Conservation (phyloP, 1,139 yeast species). For the Dujonia santamariae region DNA sequence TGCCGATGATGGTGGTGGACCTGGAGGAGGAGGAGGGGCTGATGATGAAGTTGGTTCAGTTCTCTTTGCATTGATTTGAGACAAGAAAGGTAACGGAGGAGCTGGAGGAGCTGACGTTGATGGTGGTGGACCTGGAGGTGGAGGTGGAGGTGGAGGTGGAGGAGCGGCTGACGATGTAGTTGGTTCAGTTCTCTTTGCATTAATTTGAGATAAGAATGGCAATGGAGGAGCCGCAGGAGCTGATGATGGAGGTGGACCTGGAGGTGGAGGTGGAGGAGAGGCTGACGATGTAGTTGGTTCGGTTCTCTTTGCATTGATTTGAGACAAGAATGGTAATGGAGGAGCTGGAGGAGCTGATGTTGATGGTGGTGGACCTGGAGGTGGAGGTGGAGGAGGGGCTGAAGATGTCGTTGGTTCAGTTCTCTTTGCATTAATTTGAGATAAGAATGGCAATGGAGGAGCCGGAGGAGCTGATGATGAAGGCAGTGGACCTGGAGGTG, state of each 20-base stretch:
- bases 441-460: constrained; percentile 34
- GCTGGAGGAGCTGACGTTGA: constrained; percentile 16
- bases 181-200: constrained; percentile 48
- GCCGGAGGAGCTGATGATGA: constrained; percentile 12
- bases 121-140: constrained; percentile 18
- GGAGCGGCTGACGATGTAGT: constrained; percentile 13
- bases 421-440: constrained; percentile 40
- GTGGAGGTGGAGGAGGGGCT: constrained; percentile 11
- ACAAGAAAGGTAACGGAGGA: constrained; percentile 40
- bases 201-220: constrained; percentile 56
- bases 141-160: constrained; percentile 11
- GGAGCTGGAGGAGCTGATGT: constrained; percentile 12
- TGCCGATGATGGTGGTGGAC: constrained; percentile 12
- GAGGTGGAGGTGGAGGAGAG: constrained; percentile 11
- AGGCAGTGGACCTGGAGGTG: constrained; percentile 12
- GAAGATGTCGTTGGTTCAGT: constrained; percentile 20
- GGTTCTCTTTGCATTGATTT: constrained; percentile 53
- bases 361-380: constrained; percentile 4
- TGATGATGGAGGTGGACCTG: constrained; percentile 10
- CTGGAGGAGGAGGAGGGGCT: constrained; percentile 15
- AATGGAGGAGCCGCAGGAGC: constrained; percentile 19
- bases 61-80: constrained; percentile 41
- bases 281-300: constrained; percentile 25
- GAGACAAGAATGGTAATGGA: constrained; percentile 48
- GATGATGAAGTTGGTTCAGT: constrained; percentile 19